A percentile compares a stretch with the other conserved stretches of the same genome.
phyloP scores from a whole-genome alignment of 441 rosid genomes.

The Populus hybrid region DNA sequence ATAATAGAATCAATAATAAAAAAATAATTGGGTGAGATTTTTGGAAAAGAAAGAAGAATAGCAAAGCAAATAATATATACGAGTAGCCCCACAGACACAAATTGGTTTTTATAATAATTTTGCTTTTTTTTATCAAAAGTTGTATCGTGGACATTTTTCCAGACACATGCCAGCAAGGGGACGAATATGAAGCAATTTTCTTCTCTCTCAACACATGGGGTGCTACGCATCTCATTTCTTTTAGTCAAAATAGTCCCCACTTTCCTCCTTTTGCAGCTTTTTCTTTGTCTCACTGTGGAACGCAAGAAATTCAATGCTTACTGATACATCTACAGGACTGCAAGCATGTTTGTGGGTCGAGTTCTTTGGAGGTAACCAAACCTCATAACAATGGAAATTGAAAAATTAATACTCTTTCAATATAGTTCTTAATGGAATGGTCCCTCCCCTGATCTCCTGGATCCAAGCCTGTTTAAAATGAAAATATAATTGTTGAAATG shows the following conservation, averaged over 20 bases:
- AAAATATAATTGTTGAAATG: background rate
- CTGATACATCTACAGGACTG: too few species aligned
- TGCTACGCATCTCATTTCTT: background rate
- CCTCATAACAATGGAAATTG: too few species aligned
- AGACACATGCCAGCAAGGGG: conserved; percentile 5
- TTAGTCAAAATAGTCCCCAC: conserved; percentile 7
- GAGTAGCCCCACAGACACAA: background rate
- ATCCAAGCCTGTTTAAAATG: background rate
- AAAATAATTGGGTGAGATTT: too few species aligned
- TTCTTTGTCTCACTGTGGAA: background rate
- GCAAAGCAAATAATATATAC: too few species aligned
- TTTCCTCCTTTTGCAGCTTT: background rate
- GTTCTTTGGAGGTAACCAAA: too few species aligned
- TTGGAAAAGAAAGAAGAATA: too few species aligned
- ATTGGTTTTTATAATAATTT: background rate
- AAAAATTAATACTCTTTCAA: too few species aligned
- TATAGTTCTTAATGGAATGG: background rate
- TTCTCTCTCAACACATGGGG: conserved; percentile 30
- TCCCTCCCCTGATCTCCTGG: background rate
- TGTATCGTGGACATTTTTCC: background rate
- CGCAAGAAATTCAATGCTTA: background rate
- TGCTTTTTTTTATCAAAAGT: background rate
- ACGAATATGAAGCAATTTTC: background rate
- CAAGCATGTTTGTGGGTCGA: too few species aligned
- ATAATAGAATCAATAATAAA: too few species aligned